Evolutionary conservation across 192 early-diverging fungal species (phyloP).

Genomic region (Funneliformis mosseae): DNA sequence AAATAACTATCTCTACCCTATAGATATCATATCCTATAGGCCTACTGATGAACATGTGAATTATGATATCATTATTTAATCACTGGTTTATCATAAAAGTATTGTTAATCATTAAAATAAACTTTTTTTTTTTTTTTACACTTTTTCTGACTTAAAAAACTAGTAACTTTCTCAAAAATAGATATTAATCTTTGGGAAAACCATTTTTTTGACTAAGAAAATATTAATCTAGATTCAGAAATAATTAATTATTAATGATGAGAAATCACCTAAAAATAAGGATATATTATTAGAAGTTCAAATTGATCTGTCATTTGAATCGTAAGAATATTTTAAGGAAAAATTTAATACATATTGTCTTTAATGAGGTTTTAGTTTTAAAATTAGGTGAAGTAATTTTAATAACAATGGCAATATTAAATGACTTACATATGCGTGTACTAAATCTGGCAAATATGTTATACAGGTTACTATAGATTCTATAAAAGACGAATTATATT

Average conservation of each 20-base stretch:
- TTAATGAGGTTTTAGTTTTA: neutral
- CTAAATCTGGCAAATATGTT: neutral
- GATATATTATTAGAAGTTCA: neutral
- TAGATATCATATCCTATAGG: no score
- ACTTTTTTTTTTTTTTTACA: no score
- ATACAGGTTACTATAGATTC: neutral
- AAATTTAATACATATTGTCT: neutral
- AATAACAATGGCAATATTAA: neutral
- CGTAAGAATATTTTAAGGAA: neutral
- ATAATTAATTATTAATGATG: no score
- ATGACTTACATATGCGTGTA: neutral
- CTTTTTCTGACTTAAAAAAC: no score
- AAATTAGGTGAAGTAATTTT: neutral
- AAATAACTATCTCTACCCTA: no score
- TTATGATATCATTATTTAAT: no score
- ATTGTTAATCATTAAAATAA: no score
- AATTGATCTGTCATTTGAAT: neutral
- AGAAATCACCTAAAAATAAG: neutral
- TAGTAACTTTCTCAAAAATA: no score
- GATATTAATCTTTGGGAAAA: neutral
- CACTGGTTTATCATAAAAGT: no score
- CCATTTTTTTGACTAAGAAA: neutral
- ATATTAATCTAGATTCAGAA: neutral
- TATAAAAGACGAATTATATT: neutral
- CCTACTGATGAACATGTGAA: no score